Conservation (phyloP, 352 stramenopile species). For the Thalassiosira livingstoniorum region DNA sequence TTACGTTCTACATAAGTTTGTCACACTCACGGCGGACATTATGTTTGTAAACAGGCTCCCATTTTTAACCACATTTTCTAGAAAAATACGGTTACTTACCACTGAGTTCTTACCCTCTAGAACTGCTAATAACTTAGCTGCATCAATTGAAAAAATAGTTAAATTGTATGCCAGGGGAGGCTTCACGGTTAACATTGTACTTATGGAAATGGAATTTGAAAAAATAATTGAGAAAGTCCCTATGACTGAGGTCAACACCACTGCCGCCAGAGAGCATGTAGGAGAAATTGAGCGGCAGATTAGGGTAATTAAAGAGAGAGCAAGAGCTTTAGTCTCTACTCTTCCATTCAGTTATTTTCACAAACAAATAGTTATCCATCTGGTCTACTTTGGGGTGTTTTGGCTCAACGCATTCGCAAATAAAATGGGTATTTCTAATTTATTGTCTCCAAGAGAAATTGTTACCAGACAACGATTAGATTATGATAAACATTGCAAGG, state of each 20-base stretch:
- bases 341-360: neutral
- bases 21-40: too few relatives aligned
- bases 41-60: conserved; percentile 1
- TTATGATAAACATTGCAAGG: neutral
- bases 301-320: neutral
- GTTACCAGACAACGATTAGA: neutral
- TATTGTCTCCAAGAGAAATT: neutral
- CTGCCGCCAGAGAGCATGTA: conserved; percentile 4
- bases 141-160: neutral
- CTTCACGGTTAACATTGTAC: neutral
- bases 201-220: conserved; percentile 12
- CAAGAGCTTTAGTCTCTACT: neutral
- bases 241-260: neutral
- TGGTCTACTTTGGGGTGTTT: neutral
- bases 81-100: neutral
- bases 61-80: neutral
- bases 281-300: neutral
- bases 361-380: neutral
- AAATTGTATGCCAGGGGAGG: neutral
- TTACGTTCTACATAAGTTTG: too few relatives aligned
- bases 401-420: conserved; percentile 1
- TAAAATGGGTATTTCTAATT: neutral
- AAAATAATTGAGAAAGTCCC: neutral
- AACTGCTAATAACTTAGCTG: neutral
- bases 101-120: neutral